Base-by-base conservation (phyloP, 2,329 filamentous ascomycete genomes). In the Pestalotiopsis sp. region DNA sequence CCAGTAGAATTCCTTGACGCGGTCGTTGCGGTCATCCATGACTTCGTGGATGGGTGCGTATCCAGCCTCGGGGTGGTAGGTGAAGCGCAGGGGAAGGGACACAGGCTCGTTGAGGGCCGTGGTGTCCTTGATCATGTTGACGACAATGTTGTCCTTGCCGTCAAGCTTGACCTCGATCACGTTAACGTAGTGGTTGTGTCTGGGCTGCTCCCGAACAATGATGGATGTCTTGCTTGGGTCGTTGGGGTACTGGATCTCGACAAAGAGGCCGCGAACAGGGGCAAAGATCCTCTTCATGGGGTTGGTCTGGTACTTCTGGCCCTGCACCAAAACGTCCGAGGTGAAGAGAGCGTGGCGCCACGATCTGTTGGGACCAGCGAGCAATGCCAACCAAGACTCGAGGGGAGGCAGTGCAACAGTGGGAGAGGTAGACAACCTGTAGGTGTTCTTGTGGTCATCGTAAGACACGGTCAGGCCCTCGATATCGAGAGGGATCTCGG, bases 1-100 rank as follows among this genome's bases (percentile, higher is more conserved):
- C 90, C 97, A 99, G 87, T 99, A 99, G 81, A 99, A 99, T 81
- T 97, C 93, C 86, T 99, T 99, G 86, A 99, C 98, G 72, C 94
- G 93, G 79, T 99, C 95, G 79, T 99, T 99, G 78, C 96, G 94
- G 67, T 90, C 92, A 45, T 94, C 89, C 96, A 99, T 99, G 72
- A 98, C 92, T 81, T 99, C 96, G 70, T 92, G 92, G 74, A 99
- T 97, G 20, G 96, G 96, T n/a, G 97, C 95, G 79, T 98, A 99
- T 38, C 96, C 96, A 68, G 94, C 92, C 81, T 98, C 95, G 2
- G 96, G 96, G 78, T 95, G 93, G 83, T 99, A 99, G 4, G 89
- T 93, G 84, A 98, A 98, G 78, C 91, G 90, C 73, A 99, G 90
- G 25, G 93, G 92, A 68, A 99, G 84, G 25, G 94, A 89, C n/a